Base-by-base conservation (phyloP, 2,329 filamentous ascomycete genomes). In the Aspergillus jensenii region DNA sequence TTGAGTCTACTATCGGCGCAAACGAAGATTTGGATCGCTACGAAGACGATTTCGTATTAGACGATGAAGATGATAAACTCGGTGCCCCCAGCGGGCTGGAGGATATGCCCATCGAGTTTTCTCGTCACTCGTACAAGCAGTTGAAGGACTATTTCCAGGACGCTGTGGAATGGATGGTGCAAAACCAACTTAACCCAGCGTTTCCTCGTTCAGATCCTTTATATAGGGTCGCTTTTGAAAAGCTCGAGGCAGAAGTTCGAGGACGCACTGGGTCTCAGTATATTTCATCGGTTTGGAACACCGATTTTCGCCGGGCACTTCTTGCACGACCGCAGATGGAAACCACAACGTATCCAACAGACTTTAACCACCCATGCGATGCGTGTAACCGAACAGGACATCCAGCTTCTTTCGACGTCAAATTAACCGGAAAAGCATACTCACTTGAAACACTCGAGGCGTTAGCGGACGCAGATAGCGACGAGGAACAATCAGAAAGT, bases 81-180 rank as follows among this genome's bases (percentile, higher is more conserved):
- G 86, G 85, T 1, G 84, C 84, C 0, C 85, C 83, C 2, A 75
- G 80, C 9, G 72, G 76, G 23, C 52, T 71, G 6, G 69, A 79
- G 11, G 79, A 80, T 3, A 84, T 91, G 2, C 90, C 90, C 0
- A 78, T 93, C 1, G 78, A 89, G 65, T 91, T 91, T 70, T 90
- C 87, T 1, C 75, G 81, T 3, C 82, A 88, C 56, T 82, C 85
- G 0, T 85, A 87, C 61, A 87, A 87, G 64, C 88, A 88, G 51
- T 77, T 87, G 0, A 87, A 86, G 62, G 86, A 90, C 40, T 84
- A 92, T 50, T 93, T 93, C 76, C 84, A 83, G 48, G 86, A 87
- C 65, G 88, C 85, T 0, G 80, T 93, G 2, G 89, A 91, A 69
- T 93, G 90, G 90, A 88, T 93, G 75, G 87, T 93, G 2, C 89